Evolutionary conservation across 805 yeast species (phyloP), one percentile per base, ranked within the genome.

Genomic region (Saturnispora dispora): DNA sequence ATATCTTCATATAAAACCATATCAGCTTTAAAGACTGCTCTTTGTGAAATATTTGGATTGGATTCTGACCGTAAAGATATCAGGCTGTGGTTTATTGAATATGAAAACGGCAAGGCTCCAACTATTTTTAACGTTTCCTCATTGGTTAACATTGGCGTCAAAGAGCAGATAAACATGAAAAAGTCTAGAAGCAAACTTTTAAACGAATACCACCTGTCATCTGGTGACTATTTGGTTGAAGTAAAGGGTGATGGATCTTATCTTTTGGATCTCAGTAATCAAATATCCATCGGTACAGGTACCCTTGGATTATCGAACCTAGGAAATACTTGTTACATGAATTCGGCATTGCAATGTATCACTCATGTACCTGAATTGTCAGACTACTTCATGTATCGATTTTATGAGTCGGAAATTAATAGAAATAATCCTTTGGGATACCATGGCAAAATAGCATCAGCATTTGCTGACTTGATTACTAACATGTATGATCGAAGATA

Each of bases 311-410:
- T 83, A 61, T 70, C 74, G 48, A 90, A 88, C 61, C 69, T 89
- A 54, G 97, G 97, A 2, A 90, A 90, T 63, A 83, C 95, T 0
- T 90, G 97, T 65, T 90, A 88, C 65, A 89, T 90, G 97, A 89
- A 88, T 65, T 86, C 95, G 9, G 96, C 96, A 0, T 68, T 91
- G 44, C 98, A 93, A 62, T 91, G 97, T 61, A 69, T 91, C 41
- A 76, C 80, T 0, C 98, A 91, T 62, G 75, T 90, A 11, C 95
- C 96, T 1, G 96, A 88, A 64, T 66, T 93, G 25, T 78, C 83
- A 9, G 74, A 80, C 41, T 91, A 88, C 63, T 93, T 91, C 60
- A 67, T 83, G 36, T 78, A 76, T 60, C 77, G 78, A 50, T 70
- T 77, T 15, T 85, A 71, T 62, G 72, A 75, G 56, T 64, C 65